phyloP scores from a whole-genome alignment of 306 rosid species.

The Glycyrrhiza uralensis region DNA sequence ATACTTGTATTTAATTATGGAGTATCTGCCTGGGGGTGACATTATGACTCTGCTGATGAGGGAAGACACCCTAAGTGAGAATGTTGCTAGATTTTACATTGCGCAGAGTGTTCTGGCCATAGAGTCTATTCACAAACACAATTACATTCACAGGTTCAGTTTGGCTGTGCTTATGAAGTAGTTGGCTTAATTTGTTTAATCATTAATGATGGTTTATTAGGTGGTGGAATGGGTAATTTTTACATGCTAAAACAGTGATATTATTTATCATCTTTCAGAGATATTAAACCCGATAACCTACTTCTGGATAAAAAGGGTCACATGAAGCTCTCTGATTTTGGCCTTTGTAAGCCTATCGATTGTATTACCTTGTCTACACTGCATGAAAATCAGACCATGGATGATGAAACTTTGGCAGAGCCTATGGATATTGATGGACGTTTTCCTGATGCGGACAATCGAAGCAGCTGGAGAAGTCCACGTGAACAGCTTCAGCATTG shows the following conservation, averaged over 20 bases:
- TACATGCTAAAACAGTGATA: conserved; percentile 22
- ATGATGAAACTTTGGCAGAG: conserved; percentile 71
- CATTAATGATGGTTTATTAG: conserved; percentile 13
- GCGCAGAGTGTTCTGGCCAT: conserved; percentile 97
- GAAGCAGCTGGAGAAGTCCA: conserved; percentile 87
- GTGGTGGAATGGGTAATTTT: background rate
- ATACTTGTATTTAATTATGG: conserved; percentile 90
- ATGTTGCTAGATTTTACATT: conserved; percentile 83
- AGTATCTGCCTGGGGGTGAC: conserved; percentile 99
- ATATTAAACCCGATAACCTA: conserved; percentile 96
- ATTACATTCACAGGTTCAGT: conserved; percentile 90
- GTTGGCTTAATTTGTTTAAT: conserved; percentile 17
- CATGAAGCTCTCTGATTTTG: conserved; percentile 99
- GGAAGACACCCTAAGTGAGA: conserved; percentile 88
- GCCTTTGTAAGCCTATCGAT: conserved; percentile 97
- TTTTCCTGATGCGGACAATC: conserved; percentile 62
- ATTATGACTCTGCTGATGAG: conserved; percentile 95
- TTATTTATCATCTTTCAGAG: conserved; percentile 55
- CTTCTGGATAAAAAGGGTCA: conserved; percentile 90
- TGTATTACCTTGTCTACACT: conserved; percentile 81
- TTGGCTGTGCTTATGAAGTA: conserved; percentile 1
- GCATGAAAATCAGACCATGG: conserved; percentile 85
- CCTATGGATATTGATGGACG: conserved; percentile 75
- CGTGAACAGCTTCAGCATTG: conserved; percentile 94
- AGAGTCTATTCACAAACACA: conserved; percentile 94